phyloP scores from a whole-genome alignment of 83 land plant genomes.

The Picea abies region DNA sequence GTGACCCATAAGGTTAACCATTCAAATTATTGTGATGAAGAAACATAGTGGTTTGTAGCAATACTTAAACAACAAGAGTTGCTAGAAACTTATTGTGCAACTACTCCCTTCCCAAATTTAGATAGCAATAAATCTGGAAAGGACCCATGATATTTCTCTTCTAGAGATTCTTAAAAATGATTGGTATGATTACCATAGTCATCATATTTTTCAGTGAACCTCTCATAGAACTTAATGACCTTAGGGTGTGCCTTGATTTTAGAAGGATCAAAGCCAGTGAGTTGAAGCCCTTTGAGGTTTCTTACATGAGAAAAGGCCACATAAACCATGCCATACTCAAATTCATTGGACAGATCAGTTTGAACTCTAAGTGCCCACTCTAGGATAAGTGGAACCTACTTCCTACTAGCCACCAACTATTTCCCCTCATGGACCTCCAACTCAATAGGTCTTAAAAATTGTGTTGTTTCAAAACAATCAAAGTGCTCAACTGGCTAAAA shows the following conservation, averaged over 20 bases:
- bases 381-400: too few species aligned
- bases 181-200: not conserved
- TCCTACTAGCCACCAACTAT: too few species aligned
- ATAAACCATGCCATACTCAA: slow-evolving; percentile 55
- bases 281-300: slow-evolving; percentile 33
- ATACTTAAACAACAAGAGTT: not conserved
- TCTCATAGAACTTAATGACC: slow-evolving; percentile 39
- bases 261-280: slow-evolving; percentile 37
- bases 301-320: slow-evolving; percentile 50
- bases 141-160: not conserved
- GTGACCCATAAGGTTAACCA: not conserved
- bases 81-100: not conserved
- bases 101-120: not conserved
- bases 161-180: not conserved
- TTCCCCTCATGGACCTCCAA: too few species aligned
- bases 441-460: too few species aligned
- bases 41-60: not conserved
- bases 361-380: too few species aligned
- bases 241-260: slow-evolving; percentile 34
- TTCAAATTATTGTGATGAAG: not conserved
- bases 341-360: slow-evolving; percentile 39
- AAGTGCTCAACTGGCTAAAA: too few species aligned
- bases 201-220: not conserved
- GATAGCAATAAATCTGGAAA: not conserved
- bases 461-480: too few species aligned